Evolutionary conservation across 2,329 filamentous ascomycete genomes (phyloP).

Genomic region (Colletotrichum godetiae): DNA sequence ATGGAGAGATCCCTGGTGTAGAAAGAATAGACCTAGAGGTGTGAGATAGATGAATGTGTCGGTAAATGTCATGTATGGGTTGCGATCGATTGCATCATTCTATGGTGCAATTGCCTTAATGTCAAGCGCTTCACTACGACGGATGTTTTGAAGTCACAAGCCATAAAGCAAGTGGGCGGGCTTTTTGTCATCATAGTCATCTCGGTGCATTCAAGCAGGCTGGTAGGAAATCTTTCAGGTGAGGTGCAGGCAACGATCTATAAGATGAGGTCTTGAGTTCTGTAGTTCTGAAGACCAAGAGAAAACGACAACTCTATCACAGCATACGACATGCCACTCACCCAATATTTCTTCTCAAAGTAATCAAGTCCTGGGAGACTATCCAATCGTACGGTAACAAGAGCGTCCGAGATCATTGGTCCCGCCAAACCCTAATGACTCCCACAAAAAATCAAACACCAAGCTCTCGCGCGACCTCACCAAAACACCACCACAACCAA

Average conservation of each 20-base stretch:
- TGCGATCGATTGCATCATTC: background rate
- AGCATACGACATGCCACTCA: no score
- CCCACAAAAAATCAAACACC: background rate
- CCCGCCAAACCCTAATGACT: background rate
- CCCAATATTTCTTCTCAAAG: no score
- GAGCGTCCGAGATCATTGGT: background rate
- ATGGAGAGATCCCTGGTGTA: background rate
- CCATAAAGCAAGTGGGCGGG: no score
- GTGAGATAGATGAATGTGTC: background rate
- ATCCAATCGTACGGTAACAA: background rate
- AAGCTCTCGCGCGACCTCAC: background rate
- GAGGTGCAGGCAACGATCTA: no score
- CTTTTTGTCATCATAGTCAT: no score
- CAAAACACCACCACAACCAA: background rate
- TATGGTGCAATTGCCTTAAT: background rate
- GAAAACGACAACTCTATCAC: no score
- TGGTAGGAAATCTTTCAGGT: no score
- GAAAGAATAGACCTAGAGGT: background rate
- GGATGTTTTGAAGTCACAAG: background rate
- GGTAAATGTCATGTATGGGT: background rate
- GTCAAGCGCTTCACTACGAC: background rate
- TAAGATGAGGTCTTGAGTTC: no score
- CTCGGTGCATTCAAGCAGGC: no score
- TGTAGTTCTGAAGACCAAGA: no score
- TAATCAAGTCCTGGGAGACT: no score